These are phyloP conservation scores for Dioscorea zingiberensis DNA, from an alignment of 106 monocot species.

Conservation along the genomic window DNA sequence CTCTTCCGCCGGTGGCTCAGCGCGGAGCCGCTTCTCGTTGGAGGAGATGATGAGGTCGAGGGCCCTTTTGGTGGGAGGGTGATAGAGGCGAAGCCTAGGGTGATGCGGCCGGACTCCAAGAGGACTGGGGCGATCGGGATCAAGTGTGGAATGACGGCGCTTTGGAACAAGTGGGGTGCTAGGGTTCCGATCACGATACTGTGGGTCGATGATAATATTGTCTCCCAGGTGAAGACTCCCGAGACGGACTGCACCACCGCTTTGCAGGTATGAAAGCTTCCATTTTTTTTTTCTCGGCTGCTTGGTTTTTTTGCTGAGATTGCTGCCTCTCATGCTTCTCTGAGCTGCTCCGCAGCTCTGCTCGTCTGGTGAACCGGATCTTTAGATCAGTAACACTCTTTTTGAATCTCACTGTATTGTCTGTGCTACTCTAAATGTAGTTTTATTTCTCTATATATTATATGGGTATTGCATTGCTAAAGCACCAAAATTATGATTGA, in stretches of 20 bases:
- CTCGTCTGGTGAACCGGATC: no score
- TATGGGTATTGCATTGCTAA: no score
- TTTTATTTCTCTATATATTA: no score
- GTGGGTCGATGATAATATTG: constrained; percentile 90
- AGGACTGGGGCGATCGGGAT: constrained; percentile 88
- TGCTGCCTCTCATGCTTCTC: no score
- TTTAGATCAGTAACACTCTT: no score
- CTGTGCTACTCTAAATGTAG: no score
- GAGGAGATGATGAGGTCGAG: background rate
- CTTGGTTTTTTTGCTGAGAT: no score
- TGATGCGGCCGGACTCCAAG: constrained; percentile 44
- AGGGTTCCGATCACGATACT: constrained; percentile 85
- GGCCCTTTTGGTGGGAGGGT: constrained; percentile 2
- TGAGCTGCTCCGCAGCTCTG: no score
- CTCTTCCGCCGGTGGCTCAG: constrained; percentile 22
- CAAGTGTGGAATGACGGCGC: constrained; percentile 96
- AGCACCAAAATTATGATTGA: no score
- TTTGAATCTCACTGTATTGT: no score
- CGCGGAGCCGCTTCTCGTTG: constrained; percentile 10
- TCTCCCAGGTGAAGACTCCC: constrained; percentile 82
- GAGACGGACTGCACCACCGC: constrained; percentile 83
- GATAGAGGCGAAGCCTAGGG: constrained; percentile 30
- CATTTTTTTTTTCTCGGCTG: no score
- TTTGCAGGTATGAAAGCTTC: constrained; percentile 50
- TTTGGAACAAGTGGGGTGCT: constrained; percentile 97